These are phyloP conservation scores for Davidsoniella eucalypti DNA, from an alignment of 2,329 filamentous ascomycete species.

Conservation along the genomic window DNA sequence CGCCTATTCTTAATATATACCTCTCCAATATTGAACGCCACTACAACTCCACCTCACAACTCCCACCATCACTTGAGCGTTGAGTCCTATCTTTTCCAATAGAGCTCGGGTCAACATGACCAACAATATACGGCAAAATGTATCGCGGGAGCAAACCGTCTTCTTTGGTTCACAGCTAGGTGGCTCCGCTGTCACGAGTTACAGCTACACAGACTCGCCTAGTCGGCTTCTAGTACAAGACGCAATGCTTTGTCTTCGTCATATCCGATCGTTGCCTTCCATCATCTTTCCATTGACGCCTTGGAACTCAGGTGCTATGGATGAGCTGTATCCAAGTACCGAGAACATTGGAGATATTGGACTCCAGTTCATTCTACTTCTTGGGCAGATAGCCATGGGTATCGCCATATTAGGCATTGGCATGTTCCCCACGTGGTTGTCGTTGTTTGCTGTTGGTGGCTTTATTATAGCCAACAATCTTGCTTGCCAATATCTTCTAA, in stretches of 20 bases:
- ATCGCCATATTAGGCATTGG: conserved; percentile 34
- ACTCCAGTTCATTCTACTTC: conserved; percentile 40
- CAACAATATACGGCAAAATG: not conserved
- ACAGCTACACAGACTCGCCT: conserved; percentile 42
- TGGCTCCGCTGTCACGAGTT: conserved; percentile 39
- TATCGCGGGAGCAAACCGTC: conserved; percentile 21
- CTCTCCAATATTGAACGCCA: not conserved
- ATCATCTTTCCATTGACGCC: conserved; percentile 42
- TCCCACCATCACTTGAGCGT: not conserved
- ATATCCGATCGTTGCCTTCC: conserved; percentile 42
- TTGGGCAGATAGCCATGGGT: conserved; percentile 46
- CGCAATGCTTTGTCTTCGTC: conserved; percentile 21
- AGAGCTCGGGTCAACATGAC: not conserved
- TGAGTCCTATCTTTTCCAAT: not conserved
- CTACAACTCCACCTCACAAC: not conserved
- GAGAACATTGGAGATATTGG: conserved; percentile 40
- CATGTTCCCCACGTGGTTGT: conserved; percentile 33
- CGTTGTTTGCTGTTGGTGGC: conserved; percentile 21
- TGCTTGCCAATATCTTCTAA: conserved; percentile 33
- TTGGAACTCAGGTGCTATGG: conserved; percentile 34
- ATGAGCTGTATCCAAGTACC: conserved; percentile 45
- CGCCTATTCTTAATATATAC: not conserved
- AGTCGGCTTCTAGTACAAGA: conserved; percentile 26
- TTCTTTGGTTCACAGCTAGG: conserved; percentile 45
- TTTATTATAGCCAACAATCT: conserved; percentile 35